A percentile compares a stretch with the other conserved stretches of the same genome.
Evolutionary conservation across 2,329 filamentous ascomycete genomes (phyloP).

Genomic region (Nemania diffusa): DNA sequence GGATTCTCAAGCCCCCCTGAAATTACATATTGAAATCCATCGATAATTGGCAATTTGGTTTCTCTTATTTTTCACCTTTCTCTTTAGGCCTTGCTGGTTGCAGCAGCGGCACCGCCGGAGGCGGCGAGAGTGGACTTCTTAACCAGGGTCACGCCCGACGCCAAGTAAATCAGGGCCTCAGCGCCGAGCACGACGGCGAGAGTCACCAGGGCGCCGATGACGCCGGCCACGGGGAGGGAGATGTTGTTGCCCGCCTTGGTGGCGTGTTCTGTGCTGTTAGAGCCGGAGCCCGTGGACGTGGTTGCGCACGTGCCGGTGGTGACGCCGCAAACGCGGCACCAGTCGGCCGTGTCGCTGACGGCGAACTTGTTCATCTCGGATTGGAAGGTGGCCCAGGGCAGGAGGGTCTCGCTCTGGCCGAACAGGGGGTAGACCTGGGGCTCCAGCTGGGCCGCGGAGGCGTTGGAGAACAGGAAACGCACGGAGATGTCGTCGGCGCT

Average conservation of each 20-base stretch:
- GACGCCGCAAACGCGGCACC: slow-evolving; percentile 82
- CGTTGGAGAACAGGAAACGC: slow-evolving; percentile 71
- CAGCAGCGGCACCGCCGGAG: slow-evolving; percentile 11
- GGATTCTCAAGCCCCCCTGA: not conserved
- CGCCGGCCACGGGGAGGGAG: slow-evolving; percentile 78
- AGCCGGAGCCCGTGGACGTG: slow-evolving; percentile 41
- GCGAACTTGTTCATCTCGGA: slow-evolving; percentile 72
- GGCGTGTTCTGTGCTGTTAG: slow-evolving; percentile 40
- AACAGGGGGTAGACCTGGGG: slow-evolving; percentile 66
- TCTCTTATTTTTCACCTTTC: not conserved
- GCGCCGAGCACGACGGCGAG: slow-evolving; percentile 61
- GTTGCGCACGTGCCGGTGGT: slow-evolving; percentile 72
- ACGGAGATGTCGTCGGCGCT: slow-evolving; percentile 61
- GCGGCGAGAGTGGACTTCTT: slow-evolving; percentile 56
- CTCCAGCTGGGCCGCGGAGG: slow-evolving; percentile 64
- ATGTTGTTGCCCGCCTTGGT: slow-evolving; percentile 55
- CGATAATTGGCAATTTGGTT: not conserved
- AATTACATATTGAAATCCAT: too few species aligned
- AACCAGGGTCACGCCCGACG: slow-evolving; percentile 59
- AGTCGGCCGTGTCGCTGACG: slow-evolving; percentile 70
- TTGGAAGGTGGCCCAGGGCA: slow-evolving; percentile 78
- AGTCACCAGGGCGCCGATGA: slow-evolving; percentile 78
- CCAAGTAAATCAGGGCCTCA: slow-evolving; percentile 56
- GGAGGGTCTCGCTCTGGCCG: slow-evolving; percentile 62
- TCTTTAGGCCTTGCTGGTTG: slow-evolving; percentile 37